These are phyloP conservation scores for Pseudogymnoascus sp. DNA, from an alignment of 2,329 filamentous ascomycete genomes.

Conservation along the genomic window DNA sequence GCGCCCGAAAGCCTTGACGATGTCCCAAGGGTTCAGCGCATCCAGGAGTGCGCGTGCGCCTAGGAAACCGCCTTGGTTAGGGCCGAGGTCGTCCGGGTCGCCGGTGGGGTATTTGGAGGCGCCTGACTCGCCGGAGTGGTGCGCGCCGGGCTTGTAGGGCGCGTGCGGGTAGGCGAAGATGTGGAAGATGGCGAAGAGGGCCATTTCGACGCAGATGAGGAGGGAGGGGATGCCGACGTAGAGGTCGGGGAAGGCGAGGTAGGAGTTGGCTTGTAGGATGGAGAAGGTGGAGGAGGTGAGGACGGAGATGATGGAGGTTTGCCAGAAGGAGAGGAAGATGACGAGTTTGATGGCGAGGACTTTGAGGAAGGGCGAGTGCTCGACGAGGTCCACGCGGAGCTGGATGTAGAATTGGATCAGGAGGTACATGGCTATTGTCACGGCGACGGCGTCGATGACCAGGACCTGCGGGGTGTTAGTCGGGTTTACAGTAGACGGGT, in stretches of 20 bases:
- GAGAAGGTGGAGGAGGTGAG: conserved; percentile 44
- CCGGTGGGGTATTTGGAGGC: conserved; percentile 39
- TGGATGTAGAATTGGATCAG: conserved; percentile 82
- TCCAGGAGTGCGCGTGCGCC: conserved; percentile 59
- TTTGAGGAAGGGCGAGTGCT: conserved; percentile 68
- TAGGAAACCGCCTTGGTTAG: conserved; percentile 55
- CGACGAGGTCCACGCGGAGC: conserved; percentile 56
- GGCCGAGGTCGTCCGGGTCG: conserved; percentile 35
- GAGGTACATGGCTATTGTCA: conserved; percentile 81
- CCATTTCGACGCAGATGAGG: conserved; percentile 78
- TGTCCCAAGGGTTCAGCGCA: conserved; percentile 73
- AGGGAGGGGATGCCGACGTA: conserved; percentile 73
- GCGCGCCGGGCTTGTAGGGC: conserved; percentile 45
- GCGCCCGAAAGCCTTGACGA: conserved; percentile 69
- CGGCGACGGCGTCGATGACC: conserved; percentile 60
- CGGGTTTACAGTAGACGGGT: background rate
- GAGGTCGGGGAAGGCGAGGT: conserved; percentile 63
- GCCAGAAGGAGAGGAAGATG: conserved; percentile 89
- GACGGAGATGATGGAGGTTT: conserved; percentile 54
- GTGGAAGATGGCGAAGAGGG: conserved; percentile 68
- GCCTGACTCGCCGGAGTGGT: conserved; percentile 24
- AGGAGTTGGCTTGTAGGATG: conserved; percentile 51
- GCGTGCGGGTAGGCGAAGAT: conserved; percentile 74
- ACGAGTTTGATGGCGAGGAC: conserved; percentile 82
- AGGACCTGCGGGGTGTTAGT: conserved; percentile 39